Evolutionary conservation across 2,329 filamentous ascomycete genomes (phyloP), one percentile per base, ranked within the genome.

Genomic region (Penicillium sp.): DNA sequence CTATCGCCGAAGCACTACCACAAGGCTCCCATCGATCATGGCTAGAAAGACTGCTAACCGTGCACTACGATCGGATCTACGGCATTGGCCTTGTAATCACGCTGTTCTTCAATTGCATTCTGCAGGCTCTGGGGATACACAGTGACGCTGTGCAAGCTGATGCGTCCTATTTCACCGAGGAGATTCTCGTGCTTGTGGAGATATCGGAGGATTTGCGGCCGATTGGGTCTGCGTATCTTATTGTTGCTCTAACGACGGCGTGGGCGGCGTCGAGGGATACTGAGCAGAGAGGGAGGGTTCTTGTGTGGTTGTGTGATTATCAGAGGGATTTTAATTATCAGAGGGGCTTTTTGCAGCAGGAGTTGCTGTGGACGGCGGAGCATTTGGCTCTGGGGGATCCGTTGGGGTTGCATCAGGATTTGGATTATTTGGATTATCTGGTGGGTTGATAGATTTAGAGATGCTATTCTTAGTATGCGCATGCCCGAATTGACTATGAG

Each of bases 21-120:
- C 24, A 11, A 37, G 41, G 55, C 19, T 2, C 36, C 24, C 24
- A 36, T 9, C 35, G 43, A 9, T 44, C 58, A 9, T 55, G 60
- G 19, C 27, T 63, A 18, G 6, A 41, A 22, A 33, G 52, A 13
- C 57, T 65, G n/a, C 35, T 72, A 10, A 66, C 70, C 50, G 69
- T 72, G 4, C 69, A 75, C 55, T 68, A 68, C 54, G 67, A 74
- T 22, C 73, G 76, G 19, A 66, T 67, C 14, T 74, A 77, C 58
- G 69, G 66, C 2, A 56, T 77, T 7, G 71, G 63, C 1, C 58
- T 78, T 2, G 63, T 67, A 6, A 66, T 76, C 14, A 66, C 65
- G 1, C 62, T 73, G 0, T 63, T 74, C 31, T 68, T 77, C 55
- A 73, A 75, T 60, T 72, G 71, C 58, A 56, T 77, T 43, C 60